These are phyloP conservation scores for Cadophora luteo-olivacea DNA, from an alignment of 2,329 filamentous ascomycete species.

Conservation along the genomic window DNA sequence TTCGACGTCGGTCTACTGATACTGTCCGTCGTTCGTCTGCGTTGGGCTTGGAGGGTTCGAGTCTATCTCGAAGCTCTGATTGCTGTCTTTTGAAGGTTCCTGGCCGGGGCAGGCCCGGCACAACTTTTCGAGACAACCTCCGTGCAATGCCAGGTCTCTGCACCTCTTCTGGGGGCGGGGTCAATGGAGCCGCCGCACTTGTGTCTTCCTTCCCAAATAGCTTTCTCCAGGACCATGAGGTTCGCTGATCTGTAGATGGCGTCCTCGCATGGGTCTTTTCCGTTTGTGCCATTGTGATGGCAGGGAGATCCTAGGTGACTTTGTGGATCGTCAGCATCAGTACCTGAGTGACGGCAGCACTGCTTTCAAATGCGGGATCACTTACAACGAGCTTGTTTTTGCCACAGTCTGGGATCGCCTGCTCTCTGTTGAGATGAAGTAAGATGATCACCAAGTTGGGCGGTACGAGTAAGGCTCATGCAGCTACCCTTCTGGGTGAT, in stretches of 20 bases:
- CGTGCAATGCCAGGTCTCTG: slow-evolving; percentile 40
- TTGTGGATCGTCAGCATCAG: slow-evolving; percentile 33
- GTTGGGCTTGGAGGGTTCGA: slow-evolving; percentile 69
- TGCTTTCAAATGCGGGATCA: slow-evolving; percentile 18
- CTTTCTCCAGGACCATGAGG: slow-evolving; percentile 43
- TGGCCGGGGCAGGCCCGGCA: slow-evolving; percentile 77
- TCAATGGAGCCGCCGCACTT: slow-evolving; percentile 23
- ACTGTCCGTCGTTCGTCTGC: slow-evolving; percentile 73
- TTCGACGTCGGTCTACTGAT: slow-evolving; percentile 63
- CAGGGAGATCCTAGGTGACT: slow-evolving; percentile 33
- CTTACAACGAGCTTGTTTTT: slow-evolving; percentile 24
- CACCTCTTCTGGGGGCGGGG: slow-evolving; percentile 32
- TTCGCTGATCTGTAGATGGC: slow-evolving; percentile 41
- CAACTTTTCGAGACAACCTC: slow-evolving; percentile 60
- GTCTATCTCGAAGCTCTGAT: slow-evolving; percentile 77
- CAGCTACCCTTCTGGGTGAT: slow-evolving; percentile 36
- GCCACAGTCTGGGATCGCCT: slow-evolving; percentile 16
- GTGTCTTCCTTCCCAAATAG: slow-evolving; percentile 42
- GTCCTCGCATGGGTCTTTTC: slow-evolving; percentile 38
- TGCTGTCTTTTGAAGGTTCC: slow-evolving; percentile 84
- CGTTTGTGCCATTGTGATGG: slow-evolving; percentile 40
- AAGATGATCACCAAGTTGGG: slow-evolving; percentile 32
- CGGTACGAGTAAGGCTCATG: slow-evolving; percentile 34
- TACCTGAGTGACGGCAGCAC: slow-evolving; percentile 16
- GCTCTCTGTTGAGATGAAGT: slow-evolving; percentile 13